Base-by-base conservation (phyloP, 345 rosid species). In the Melaleuca alternifolia region DNA sequence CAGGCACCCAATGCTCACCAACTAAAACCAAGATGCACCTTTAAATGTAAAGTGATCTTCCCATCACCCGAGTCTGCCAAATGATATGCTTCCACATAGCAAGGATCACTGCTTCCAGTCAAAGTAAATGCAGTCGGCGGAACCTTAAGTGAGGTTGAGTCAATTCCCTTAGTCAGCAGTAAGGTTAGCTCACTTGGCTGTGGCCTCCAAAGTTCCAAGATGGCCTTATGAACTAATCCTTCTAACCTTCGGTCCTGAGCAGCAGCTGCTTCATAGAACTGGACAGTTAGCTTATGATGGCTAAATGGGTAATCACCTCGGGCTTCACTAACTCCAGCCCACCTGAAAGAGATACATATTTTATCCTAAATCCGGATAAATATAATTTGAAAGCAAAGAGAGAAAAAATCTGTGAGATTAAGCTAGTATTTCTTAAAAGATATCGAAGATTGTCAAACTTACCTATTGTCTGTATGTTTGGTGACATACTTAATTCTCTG, bases 281-380 rank as follows among this genome's bases (percentile, higher is more conserved):
- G 99, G 89, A 97, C 98, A 65, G 99, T 97, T 81, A 96, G 95
- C 90, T 97, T 96, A 90, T 97, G 99, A 92, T 97, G 99, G 92
- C 98, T 97, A 86, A 95, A 97, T 48, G 99, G 99, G 91, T 97
- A 97, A 91, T 97, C 99, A 89, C 99, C 99, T 91, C 98, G 93
- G 84, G 99, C 97, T 90, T 96, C 99, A 89, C 98, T 95, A 79
- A 96, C 98, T 61, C 97, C 97, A 90, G 96, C 95, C 99, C 99
- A 97, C 98, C 99, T 97, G 90, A 87, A 89, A 89, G 79, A 76
- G 71, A 62, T 28, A 16, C 15, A 85, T 18, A 23, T 24, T 85
- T 56, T 18, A 28, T n/a, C 30, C 52, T 28, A 84, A 84, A 57
- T 53, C 18, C 10, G 10, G 12, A 59, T 3, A 61, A 11, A 3